phyloP scores from a whole-genome alignment of 2,329 filamentous ascomycete genomes.

The Claviceps sp. region DNA sequence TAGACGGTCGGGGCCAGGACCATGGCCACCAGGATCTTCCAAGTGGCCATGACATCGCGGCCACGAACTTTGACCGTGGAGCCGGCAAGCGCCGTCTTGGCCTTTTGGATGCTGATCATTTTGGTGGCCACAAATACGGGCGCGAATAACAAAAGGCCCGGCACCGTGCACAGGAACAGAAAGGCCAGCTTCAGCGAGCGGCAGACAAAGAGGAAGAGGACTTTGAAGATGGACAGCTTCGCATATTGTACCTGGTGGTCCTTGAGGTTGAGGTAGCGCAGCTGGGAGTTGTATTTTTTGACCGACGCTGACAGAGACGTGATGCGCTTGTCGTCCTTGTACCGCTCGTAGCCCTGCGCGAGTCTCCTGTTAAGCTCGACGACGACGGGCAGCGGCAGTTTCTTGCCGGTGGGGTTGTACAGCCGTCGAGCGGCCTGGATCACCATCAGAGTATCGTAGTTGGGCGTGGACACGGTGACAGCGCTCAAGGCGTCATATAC shows the following conservation, averaged over 20 bases:
- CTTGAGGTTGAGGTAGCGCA: conserved; percentile 73
- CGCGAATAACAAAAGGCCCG: conserved; percentile 75
- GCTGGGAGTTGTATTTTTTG: conserved; percentile 72
- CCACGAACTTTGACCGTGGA: conserved; percentile 83
- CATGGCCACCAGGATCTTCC: conserved; percentile 83
- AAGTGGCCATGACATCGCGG: conserved; percentile 81
- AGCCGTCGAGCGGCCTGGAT: conserved; percentile 88
- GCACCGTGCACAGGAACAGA: conserved; percentile 68
- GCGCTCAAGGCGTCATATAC: conserved; percentile 75
- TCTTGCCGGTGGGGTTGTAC: conserved; percentile 90
- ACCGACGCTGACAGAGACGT: conserved; percentile 61
- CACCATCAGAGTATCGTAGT: conserved; percentile 93
- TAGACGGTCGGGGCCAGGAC: conserved; percentile 73
- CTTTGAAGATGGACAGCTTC: conserved; percentile 63
- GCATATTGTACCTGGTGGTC: conserved; percentile 94
- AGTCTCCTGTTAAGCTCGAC: conserved; percentile 88
- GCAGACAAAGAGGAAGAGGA: conserved; percentile 66
- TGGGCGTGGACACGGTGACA: conserved; percentile 82
- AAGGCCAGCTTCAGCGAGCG: conserved; percentile 64
- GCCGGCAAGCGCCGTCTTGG: conserved; percentile 68
- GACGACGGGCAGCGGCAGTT: conserved; percentile 79
- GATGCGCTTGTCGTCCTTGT: conserved; percentile 82
- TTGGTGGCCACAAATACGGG: conserved; percentile 80
- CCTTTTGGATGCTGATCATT: conserved; percentile 68
- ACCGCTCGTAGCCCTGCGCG: conserved; percentile 80